Evolutionary conservation across 768 basidiomycete species (phyloP), one percentile per base, ranked within the genome.

Genomic region (Mycena sanguinolenta): DNA sequence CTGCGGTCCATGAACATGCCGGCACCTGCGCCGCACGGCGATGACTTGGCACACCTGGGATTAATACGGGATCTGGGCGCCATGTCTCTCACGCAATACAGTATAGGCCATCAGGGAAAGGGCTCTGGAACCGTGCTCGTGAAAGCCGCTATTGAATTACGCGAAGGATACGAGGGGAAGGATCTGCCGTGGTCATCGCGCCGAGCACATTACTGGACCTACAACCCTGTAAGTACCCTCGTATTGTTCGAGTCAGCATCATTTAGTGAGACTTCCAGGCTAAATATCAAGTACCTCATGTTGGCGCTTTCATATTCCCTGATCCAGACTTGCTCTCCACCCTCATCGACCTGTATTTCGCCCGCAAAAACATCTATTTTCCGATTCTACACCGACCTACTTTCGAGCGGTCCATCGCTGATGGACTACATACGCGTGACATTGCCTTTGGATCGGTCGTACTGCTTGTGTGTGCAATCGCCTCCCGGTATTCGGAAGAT

Each of bases 341-440:
- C 0, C 84, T 96, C 52, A 79, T 94, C 49, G 84, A 91, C 52
- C 80, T 89, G 30, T 95, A 91, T 74, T 97, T 96, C 77, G 64
- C 69, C 0, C 67, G 86, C 46, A 60, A 85, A 65, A 92, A 95
- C 74, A 68, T 84, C n/a, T 82, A 86, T 62, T 75, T 86, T 0
- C 94, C 94, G 0, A 82, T 96, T 9, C 82, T 97, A 5, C 94
- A 96, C 73, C 86, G 90, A 3, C 90, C 89, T 0, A 87, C 87
- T 2, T 95, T 96, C 73, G 84, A 90, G 38, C 80, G 81, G 25
- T 82, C 84, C 25, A 71, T 91, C 44, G 76, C 75, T 0, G 84
- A 87, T 4, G 85, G 85, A 0, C 74, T 89, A 2, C 89, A 94
- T 73, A 76, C 82, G n/a, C 78, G 72, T 0, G 69, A 71, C 65